Conservation (phyloP, 2,329 filamentous ascomycete genomes). For the Nemania sp. region DNA sequence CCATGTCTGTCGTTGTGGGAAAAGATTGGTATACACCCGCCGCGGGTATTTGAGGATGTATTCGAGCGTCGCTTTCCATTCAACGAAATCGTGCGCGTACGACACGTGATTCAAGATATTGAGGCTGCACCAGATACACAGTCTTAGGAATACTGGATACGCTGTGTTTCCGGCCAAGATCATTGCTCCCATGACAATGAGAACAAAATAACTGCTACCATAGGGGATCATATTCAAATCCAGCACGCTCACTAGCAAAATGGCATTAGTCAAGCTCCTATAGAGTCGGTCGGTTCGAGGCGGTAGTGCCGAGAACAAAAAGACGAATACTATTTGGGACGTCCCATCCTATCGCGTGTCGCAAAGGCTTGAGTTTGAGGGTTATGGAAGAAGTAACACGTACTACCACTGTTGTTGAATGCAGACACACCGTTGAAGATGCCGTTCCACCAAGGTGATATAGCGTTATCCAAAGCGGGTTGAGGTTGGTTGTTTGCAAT, state of each 20-base stretch:
- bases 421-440: conserved; percentile 75
- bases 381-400: conserved; percentile 9
- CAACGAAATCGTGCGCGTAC: conserved; percentile 51
- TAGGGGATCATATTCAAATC: conserved; percentile 75
- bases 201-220: conserved; percentile 63
- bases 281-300: not conserved
- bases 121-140: conserved; percentile 67
- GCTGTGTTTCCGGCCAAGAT: conserved; percentile 75
- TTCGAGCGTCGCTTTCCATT: conserved; percentile 62
- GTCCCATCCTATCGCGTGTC: not conserved
- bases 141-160: conserved; percentile 72
- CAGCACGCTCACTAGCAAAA: conserved; percentile 64
- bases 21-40: conserved; percentile 72
- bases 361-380: not conserved
- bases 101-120: conserved; percentile 57
- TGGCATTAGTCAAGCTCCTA: conserved; percentile 10
- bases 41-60: conserved; percentile 69
- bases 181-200: conserved; percentile 66
- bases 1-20: conserved; percentile 73
- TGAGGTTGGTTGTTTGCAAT: conserved; percentile 64
- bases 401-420: conserved; percentile 76
- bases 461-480: conserved; percentile 64
- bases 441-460: conserved; percentile 76
- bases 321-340: too few relatives aligned
- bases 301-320: not conserved